Evolutionary conservation across 2,329 filamentous ascomycete genomes (phyloP), one percentile per base, ranked within the genome.

Genomic region (Diaporthe amygdali): DNA sequence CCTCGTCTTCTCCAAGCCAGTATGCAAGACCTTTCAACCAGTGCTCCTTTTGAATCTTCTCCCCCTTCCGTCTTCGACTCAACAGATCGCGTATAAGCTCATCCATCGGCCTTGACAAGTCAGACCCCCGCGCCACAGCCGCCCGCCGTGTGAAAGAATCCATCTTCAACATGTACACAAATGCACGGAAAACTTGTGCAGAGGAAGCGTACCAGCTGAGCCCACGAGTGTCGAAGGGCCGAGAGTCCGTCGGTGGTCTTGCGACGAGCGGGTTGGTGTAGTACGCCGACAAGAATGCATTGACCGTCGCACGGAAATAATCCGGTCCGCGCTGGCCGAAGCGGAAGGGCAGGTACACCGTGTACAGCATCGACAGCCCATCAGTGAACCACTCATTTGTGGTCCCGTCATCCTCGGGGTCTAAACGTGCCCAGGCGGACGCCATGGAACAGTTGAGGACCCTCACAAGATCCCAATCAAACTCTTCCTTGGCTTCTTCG

Each of bases 311-410:
- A 32, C 72, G 67, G 39, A 77, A 77, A 68, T 78, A 77, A 14
- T 76, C 67, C 14, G 71, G 61, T 30, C 14, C 71, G 66, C 12
- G 71, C 70, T 70, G 68, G 15, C 66, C 66, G 12, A 73, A 67
- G 49, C 75, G 75, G 69, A 75, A 77, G 17, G 75, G 76, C 7
- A 78, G 69, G 37, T 75, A 77, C 30, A 76, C 73, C 1, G 75
- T 66, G 59, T 69, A 70, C 32, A 71, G 44, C 8, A 41, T 30
- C 12, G 72, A 51, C 12, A 69, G 52, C 30, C 72, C 72, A 44
- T 77, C 69, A 25, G 66, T 74, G 27, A 76, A 72, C 74, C 74
- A 77, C 32, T 70, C 75, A 15, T 73, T 70, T 7, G 55, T 44
- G 10, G 55, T 41, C 14, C 59, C 55, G 27, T 71, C 70, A 5